These are phyloP conservation scores for Dothiorella sarmentorum DNA, from an alignment of 2,329 filamentous ascomycete species.

Conservation along the genomic window DNA sequence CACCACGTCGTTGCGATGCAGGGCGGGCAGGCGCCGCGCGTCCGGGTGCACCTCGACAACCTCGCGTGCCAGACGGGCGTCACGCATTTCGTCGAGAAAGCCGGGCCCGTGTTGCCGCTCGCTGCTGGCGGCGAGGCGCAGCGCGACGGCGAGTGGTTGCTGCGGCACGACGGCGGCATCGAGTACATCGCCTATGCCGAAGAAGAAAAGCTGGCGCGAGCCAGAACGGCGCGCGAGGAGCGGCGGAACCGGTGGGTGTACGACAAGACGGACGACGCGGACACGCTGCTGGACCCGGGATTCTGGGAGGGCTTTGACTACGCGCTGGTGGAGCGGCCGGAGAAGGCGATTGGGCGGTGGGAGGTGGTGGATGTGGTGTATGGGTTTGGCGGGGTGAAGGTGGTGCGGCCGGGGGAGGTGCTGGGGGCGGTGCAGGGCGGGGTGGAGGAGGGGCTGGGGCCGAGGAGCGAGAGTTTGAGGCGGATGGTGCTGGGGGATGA, in stretches of 20 bases:
- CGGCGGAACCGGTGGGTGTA: slow-evolving; percentile 48
- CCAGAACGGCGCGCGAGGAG: background rate
- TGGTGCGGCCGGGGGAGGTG: slow-evolving; percentile 45
- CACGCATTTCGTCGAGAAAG: slow-evolving; percentile 52
- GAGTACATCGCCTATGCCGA: background rate
- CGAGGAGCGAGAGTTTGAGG: slow-evolving; percentile 8
- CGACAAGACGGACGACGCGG: slow-evolving; percentile 57
- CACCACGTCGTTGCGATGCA: slow-evolving; percentile 30
- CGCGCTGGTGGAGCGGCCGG: slow-evolving; percentile 52
- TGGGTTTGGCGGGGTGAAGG: slow-evolving; percentile 49
- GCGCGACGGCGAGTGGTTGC: slow-evolving; percentile 8
- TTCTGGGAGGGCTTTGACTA: slow-evolving; percentile 62
- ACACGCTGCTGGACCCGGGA: slow-evolving; percentile 43
- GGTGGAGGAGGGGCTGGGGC: slow-evolving; percentile 18
- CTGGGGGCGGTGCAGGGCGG: slow-evolving; percentile 26
- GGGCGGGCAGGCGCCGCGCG: slow-evolving; percentile 23
- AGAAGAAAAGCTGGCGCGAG: too few relatives aligned
- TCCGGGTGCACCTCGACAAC: slow-evolving; percentile 56
- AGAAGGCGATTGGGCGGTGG: slow-evolving; percentile 51
- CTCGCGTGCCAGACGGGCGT: slow-evolving; percentile 62
- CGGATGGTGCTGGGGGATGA: slow-evolving; percentile 21
- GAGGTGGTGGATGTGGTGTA: slow-evolving; percentile 48
- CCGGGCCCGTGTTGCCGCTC: background rate
- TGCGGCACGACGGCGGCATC: slow-evolving; percentile 4
- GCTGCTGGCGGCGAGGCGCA: background rate